Evolutionary conservation across 2,329 filamentous ascomycete species (phyloP).

Genomic region (Aspergillus tamarii): DNA sequence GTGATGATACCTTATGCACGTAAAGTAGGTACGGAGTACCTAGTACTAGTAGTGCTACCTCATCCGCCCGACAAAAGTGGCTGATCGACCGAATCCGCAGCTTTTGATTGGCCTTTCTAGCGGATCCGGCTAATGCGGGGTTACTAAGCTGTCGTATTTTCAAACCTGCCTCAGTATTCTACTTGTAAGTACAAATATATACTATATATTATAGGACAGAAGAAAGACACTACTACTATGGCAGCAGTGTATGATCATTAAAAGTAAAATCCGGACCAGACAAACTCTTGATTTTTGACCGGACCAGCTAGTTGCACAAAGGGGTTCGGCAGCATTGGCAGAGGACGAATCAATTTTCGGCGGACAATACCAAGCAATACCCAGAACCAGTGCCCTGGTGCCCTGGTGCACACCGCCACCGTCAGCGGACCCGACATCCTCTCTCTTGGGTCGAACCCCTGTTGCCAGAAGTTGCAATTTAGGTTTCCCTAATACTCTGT

Average conservation of each 20-base stretch:
- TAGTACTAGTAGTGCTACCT: background rate
- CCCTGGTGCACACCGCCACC: slow-evolving; percentile 16
- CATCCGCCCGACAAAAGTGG: slow-evolving; percentile 13
- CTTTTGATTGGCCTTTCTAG: background rate
- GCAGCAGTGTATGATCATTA: background rate
- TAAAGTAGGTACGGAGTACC: background rate
- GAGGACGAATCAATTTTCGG: background rate
- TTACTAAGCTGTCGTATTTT: background rate
- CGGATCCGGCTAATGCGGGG: background rate
- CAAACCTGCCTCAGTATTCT: background rate
- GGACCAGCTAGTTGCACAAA: background rate
- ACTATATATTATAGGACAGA: background rate
- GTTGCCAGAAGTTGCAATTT: background rate
- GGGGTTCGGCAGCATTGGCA: background rate
- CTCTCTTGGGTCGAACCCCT: slow-evolving; percentile 22
- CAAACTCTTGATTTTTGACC: background rate
- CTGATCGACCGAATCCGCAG: slow-evolving; percentile 8
- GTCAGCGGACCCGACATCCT: slow-evolving; percentile 20
- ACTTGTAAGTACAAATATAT: background rate
- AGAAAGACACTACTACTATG: background rate
- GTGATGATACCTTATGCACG: background rate
- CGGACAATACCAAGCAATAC: slow-evolving; percentile 17
- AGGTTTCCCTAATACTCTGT: background rate
- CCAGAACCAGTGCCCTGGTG: slow-evolving; percentile 11
- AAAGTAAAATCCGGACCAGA: background rate